A percentile compares a stretch with the other conserved stretches of the same genome.
Evolutionary conservation across 2,329 filamentous ascomycete species (phyloP).

Genomic region (Whalleya microplaca): DNA sequence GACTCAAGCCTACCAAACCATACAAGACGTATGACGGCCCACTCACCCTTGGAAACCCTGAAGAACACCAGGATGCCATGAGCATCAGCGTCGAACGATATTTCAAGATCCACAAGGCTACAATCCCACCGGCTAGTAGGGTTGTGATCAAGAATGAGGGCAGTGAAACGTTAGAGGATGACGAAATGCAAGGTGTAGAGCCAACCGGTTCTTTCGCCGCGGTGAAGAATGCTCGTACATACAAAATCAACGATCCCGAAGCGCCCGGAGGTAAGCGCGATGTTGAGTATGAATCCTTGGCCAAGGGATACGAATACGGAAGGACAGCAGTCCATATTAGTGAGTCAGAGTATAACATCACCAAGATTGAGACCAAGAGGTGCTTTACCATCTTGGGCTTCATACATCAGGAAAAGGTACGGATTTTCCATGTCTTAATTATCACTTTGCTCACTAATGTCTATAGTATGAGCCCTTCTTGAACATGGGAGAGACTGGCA

Average conservation of each 20-base stretch:
- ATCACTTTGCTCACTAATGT: slow-evolving; percentile 22
- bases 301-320: slow-evolving; percentile 94
- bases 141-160: slow-evolving; percentile 65
- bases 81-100: slow-evolving; percentile 89
- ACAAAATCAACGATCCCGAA: slow-evolving; percentile 76
- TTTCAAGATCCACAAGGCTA: slow-evolving; percentile 80
- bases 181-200: slow-evolving; percentile 54
- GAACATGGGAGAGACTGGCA: slow-evolving; percentile 78
- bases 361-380: slow-evolving; percentile 78
- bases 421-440: slow-evolving; percentile 8
- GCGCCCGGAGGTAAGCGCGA: slow-evolving; percentile 80
- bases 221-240: slow-evolving; percentile 78
- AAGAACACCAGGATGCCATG: slow-evolving; percentile 74
- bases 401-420: slow-evolving; percentile 70
- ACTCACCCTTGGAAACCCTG: slow-evolving; percentile 77
- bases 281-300: slow-evolving; percentile 79
- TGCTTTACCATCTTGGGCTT: slow-evolving; percentile 87
- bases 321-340: slow-evolving; percentile 89
- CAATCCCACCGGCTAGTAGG: slow-evolving; percentile 74
- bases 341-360: slow-evolving; percentile 83
- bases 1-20: slow-evolving; percentile 75
- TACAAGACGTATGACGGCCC: slow-evolving; percentile 79
- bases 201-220: slow-evolving; percentile 58
- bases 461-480: slow-evolving; percentile 79
- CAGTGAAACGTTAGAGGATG: slow-evolving; percentile 53